Percentiles rank a stretch among this genome's conserved stretches.
Conservation (phyloP, 129 eudicot species). For the Helianthus annuus region HanXRQr2.0-SUNRISE NC_035449.2:186871141-186871640, state of each 20-base stretch:
- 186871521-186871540: conserved; percentile 5
- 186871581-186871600: conserved; percentile 45
- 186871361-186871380: background rate
- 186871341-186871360: conserved; percentile 12
- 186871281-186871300: too few species aligned
- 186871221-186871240: background rate
- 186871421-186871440: conserved; percentile 25
- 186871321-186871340: background rate
- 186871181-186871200: too few species aligned
- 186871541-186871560: background rate
- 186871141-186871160: too few species aligned
- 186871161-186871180: too few species aligned
- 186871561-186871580: conserved; percentile 35
- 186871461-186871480: conserved; percentile 6
- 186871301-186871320: background rate
- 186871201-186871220: background rate
- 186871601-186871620: conserved; percentile 42
- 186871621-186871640: conserved; percentile 27
- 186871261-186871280: background rate
- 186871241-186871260: background rate
- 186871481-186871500: conserved; percentile 12
- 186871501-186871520: background rate
- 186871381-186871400: background rate
- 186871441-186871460: conserved; percentile 8
- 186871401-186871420: background rate